phyloP scores from a whole-genome alignment of 2,329 filamentous ascomycete species.

The Chaetomium sp. region DNA sequence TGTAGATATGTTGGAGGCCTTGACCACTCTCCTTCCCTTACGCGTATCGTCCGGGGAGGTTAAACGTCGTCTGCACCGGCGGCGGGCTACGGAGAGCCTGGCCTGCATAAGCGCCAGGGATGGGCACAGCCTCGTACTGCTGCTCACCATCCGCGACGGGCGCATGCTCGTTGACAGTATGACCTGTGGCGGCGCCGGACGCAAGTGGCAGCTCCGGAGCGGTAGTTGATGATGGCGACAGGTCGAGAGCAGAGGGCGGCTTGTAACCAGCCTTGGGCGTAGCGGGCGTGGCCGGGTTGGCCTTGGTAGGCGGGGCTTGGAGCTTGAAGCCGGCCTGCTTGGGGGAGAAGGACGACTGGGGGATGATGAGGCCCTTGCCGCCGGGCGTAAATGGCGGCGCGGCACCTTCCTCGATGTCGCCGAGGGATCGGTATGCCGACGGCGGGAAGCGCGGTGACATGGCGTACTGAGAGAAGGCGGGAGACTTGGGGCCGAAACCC shows the following conservation, averaged over 20 bases:
- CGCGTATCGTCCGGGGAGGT: constrained; percentile 25
- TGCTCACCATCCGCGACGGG: constrained; percentile 71
- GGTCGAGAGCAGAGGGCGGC: constrained; percentile 30
- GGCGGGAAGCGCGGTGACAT: constrained; percentile 58
- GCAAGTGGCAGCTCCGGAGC: constrained; percentile 22
- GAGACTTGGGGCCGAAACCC: constrained; percentile 69
- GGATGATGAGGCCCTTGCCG: constrained; percentile 49
- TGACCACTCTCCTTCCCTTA: not conserved
- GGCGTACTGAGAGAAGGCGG: constrained; percentile 46
- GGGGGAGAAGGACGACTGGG: constrained; percentile 55
- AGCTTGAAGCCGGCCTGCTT: constrained; percentile 61
- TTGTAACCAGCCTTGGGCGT: constrained; percentile 50
- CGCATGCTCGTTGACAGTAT: constrained; percentile 54
- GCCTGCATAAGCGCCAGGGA: constrained; percentile 73
- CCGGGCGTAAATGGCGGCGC: constrained; percentile 46
- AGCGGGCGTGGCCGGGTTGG: constrained; percentile 71
- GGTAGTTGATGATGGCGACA: constrained; percentile 23
- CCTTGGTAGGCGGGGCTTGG: constrained; percentile 73
- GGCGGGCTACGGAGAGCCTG: constrained; percentile 48
- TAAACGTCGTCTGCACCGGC: constrained; percentile 39
- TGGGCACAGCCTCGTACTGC: constrained; percentile 78
- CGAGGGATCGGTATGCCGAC: constrained; percentile 42
- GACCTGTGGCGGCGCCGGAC: constrained; percentile 30
- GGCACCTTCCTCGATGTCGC: constrained; percentile 30
- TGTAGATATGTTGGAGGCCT: not conserved